These are phyloP conservation scores for Termitomyces sp. DNA, from an alignment of 768 basidiomycete genomes.

Conservation along the genomic window DNA sequence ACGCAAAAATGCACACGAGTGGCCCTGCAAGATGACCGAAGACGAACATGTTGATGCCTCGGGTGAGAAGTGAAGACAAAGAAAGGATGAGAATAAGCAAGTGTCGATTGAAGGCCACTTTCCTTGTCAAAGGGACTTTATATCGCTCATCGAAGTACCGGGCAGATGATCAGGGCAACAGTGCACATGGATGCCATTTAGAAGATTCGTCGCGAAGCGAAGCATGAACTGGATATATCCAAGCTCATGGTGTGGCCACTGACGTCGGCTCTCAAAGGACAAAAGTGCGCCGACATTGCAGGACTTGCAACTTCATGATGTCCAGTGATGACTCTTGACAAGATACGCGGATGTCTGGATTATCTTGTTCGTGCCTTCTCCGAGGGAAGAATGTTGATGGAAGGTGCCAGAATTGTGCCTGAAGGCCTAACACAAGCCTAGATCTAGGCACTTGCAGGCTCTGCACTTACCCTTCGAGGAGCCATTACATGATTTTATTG, in stretches of 20 bases:
- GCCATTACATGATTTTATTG: background rate
- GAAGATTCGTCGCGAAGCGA: conserved; percentile 8
- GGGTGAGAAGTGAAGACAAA: background rate
- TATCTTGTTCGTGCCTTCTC: conserved; percentile 4
- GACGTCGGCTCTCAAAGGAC: background rate
- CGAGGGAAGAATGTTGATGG: conserved; percentile 8
- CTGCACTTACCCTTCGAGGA: background rate
- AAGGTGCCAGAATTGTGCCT: background rate
- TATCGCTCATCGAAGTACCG: conserved; percentile 3
- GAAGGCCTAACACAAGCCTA: background rate
- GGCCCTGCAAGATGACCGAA: background rate
- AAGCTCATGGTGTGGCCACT: conserved; percentile 2
- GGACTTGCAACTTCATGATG: background rate
- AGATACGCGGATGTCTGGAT: conserved; percentile 22
- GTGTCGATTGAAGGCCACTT: background rate
- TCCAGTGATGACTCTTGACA: background rate
- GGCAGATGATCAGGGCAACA: conserved; percentile 9
- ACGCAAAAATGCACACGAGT: conserved; percentile 8
- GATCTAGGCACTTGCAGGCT: background rate
- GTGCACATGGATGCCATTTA: conserved; percentile 2
- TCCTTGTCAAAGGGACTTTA: background rate
- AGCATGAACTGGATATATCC: conserved; percentile 3
- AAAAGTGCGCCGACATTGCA: background rate
- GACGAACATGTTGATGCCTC: background rate
- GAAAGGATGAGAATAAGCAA: background rate